Base-by-base conservation (phyloP, 2,329 filamentous ascomycete species). In the Curvularia eragrostidis region DNA sequence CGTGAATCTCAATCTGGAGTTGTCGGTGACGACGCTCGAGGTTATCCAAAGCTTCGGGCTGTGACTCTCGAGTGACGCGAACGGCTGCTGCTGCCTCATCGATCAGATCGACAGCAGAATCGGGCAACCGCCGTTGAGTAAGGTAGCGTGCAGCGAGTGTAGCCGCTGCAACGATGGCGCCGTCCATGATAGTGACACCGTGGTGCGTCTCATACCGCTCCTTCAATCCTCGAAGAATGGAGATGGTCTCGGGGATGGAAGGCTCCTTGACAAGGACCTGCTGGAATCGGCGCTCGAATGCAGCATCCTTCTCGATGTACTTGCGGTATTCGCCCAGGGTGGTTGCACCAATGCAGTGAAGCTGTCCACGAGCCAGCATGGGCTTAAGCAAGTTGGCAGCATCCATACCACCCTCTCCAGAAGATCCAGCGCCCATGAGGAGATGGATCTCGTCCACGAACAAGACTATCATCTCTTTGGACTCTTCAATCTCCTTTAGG, bases 371-470 rank as follows among this genome's bases (percentile, higher is more conserved):
- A 59, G 95, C 95, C 67, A 99, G 86, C 94, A 98, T 98, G 56
- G 95, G 95, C 82, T 99, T 99, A 63, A 99, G 85, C 70, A 99
- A 82, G 77, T 99, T 99, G 71, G 95, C 95, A 48, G 95, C 95
- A 75, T 99, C 95, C 95, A 99, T 99, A 69, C 95, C 95, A 64
- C 95, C 95, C 77, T 98, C 94, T 56, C 95, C 95, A 53, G 91
- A 94, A 36, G 93, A 89, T 59, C 95, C 95, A 65, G 95, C 95
- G 58, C 95, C 95, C 95, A 99, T 99, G 61, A 99, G 88, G 62
- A 99, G 85, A 81, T 99, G 95, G 65, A 99, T 99, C 78, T 99
- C 95, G 78, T 99, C 95, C 66, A 99, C 95, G 70, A 99, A 99
- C 62, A 99, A 88, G 51, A 99, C 90, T 73, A 99, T 97, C 83